These are phyloP conservation scores for Gracilaria gracilis DNA, from an alignment of 23 red algal species.

Conservation along the genomic window DNA sequence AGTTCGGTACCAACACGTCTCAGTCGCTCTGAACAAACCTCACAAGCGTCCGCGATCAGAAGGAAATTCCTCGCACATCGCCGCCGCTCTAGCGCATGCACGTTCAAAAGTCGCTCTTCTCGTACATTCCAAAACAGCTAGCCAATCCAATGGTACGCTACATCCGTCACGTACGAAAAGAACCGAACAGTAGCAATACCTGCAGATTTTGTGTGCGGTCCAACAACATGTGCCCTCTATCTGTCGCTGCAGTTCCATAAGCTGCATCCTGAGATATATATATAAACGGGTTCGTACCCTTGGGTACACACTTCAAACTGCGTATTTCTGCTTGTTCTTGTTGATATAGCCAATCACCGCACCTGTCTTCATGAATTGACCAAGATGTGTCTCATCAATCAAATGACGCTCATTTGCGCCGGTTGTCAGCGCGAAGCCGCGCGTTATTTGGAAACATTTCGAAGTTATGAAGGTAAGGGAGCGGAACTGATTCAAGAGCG, in stretches of 20 bases:
- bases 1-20: too few species aligned
- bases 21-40: not conserved
- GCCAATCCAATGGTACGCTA: too few species aligned
- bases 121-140: too few species aligned
- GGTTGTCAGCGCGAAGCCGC: conserved; percentile 81
- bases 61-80: conserved; percentile 5
- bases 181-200: conserved; percentile 39
- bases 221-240: conserved; percentile 83
- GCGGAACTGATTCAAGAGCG: conserved; percentile 76
- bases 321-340: conserved; percentile 78
- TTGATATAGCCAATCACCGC: conserved; percentile 66
- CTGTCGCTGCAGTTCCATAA: conserved; percentile 86
- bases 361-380: conserved; percentile 69
- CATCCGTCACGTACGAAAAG: conserved; percentile 70
- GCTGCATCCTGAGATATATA: conserved; percentile 66
- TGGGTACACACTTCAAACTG: conserved; percentile 66
- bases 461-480: conserved; percentile 81
- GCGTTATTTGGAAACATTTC: conserved; percentile 82
- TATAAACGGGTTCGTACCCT: conserved; percentile 80
- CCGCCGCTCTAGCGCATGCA: conserved; percentile 46
- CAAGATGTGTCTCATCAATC: conserved; percentile 66
- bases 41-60: conserved; percentile 17
- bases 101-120: conserved; percentile 69
- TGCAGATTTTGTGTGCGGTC: conserved; percentile 75
- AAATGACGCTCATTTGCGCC: conserved; percentile 80